Evolutionary conservation across 306 rosid genomes (phyloP).

Genomic region (Alnus glutinosa): DNA sequence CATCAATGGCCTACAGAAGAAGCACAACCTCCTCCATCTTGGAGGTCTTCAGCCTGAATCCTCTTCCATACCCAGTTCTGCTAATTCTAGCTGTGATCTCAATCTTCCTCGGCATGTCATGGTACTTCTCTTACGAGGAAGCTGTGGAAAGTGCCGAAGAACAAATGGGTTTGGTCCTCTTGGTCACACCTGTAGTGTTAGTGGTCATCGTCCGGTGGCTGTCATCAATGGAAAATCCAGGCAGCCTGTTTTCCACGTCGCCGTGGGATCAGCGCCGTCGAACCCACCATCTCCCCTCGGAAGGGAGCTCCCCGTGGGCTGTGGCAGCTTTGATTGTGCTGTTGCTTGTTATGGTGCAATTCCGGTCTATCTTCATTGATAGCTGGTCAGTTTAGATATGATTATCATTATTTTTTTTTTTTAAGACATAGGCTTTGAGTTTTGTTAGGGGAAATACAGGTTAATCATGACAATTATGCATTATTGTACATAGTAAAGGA

Average conservation of each 20-base stretch:
- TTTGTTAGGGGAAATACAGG: not conserved
- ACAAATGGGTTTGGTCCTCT: constrained; percentile 55
- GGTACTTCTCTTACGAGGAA: constrained; percentile 64
- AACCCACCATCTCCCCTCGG: constrained; percentile 52
- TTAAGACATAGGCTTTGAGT: not conserved
- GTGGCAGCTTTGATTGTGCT: constrained; percentile 83
- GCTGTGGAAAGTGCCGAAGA: constrained; percentile 56
- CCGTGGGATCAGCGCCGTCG: constrained; percentile 55
- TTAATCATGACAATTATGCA: not conserved
- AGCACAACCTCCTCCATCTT: constrained; percentile 48
- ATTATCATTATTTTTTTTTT: not conserved
- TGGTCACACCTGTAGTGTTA: constrained; percentile 53
- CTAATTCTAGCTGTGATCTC: constrained; percentile 54
- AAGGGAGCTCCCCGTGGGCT: constrained; percentile 94
- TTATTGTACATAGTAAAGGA: constrained; percentile 23
- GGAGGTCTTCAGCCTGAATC: constrained; percentile 56
- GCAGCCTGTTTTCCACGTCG: constrained; percentile 38
- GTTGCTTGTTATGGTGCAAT: constrained; percentile 66
- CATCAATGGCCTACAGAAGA: constrained; percentile 47
- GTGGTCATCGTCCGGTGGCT: constrained; percentile 59
- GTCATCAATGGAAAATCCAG: constrained; percentile 59
- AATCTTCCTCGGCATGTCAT: constrained; percentile 55
- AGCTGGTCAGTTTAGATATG: constrained; percentile 50
- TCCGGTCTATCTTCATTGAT: constrained; percentile 63
- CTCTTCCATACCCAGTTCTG: constrained; percentile 75